These are phyloP conservation scores for Luffa aegyptiaca DNA, from an alignment of 306 rosid species.

Conservation along the genomic window DNA sequence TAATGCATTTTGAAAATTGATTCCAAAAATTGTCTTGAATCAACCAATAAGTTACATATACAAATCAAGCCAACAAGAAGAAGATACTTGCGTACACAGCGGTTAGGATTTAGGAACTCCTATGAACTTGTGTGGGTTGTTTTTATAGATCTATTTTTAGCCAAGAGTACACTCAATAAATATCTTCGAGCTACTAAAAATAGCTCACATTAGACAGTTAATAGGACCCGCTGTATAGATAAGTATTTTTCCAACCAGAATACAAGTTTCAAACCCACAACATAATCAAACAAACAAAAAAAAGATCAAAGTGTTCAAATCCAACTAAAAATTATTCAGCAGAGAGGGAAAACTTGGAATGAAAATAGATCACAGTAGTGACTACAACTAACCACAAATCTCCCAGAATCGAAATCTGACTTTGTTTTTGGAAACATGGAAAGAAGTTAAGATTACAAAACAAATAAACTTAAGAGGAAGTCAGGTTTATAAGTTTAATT, in stretches of 20 bases:
- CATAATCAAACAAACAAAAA: background rate
- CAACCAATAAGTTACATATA: background rate
- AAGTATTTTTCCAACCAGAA: background rate
- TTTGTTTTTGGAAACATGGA: too few relatives aligned
- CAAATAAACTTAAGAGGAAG: too few relatives aligned
- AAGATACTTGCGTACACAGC: background rate
- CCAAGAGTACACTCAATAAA: background rate
- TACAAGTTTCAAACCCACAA: background rate
- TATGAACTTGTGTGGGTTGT: background rate
- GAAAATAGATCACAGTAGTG: background rate
- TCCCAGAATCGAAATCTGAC: background rate
- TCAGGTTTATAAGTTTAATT: too few relatives aligned
- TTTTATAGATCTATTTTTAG: background rate
- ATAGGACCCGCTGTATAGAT: background rate
- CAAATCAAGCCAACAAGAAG: background rate
- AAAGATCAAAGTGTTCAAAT: background rate
- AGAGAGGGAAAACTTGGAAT: background rate
- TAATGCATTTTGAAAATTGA: too few relatives aligned
- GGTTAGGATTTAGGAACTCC: background rate
- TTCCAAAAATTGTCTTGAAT: background rate
- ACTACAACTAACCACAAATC: background rate
- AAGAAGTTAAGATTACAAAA: too few relatives aligned
- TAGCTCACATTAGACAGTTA: background rate
- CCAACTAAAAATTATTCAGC: background rate
- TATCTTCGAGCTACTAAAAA: background rate